phyloP scores from a whole-genome alignment of 2,329 filamentous ascomycete species.

The Fusarium sp. region DNA sequence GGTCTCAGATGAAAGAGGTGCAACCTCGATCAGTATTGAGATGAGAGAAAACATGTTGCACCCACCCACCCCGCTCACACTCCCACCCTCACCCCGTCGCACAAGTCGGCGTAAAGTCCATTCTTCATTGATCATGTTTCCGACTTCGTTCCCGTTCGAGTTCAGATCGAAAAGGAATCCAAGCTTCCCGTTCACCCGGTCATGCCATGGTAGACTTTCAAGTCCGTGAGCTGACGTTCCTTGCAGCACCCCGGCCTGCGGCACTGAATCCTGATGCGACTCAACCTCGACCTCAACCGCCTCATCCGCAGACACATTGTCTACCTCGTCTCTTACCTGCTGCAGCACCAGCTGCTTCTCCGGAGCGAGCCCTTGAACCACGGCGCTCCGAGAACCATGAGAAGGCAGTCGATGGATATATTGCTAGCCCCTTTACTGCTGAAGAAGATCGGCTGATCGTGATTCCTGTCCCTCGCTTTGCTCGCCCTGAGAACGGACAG shows the following conservation, averaged over 20 bases:
- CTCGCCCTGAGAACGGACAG: conserved; percentile 48
- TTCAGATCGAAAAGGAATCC: conserved; percentile 24
- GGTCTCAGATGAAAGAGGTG: conserved; percentile 32
- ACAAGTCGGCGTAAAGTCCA: conserved; percentile 25
- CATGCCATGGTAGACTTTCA: conserved; percentile 45
- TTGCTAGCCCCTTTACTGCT: conserved; percentile 51
- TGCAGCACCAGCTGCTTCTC: conserved; percentile 14
- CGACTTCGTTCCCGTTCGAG: conserved; percentile 27
- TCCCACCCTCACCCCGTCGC: conserved; percentile 33
- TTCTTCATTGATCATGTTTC: conserved; percentile 33
- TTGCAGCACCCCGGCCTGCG: conserved; percentile 42
- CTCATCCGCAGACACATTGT: conserved; percentile 19
- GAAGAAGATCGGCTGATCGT: conserved; percentile 46
- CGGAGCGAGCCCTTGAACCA: conserved; percentile 12
- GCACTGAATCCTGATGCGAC: conserved; percentile 31
- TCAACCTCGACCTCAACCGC: conserved; percentile 23
- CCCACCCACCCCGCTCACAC: conserved; percentile 37
- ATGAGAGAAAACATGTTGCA: conserved; percentile 42
- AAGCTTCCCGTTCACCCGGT: conserved; percentile 31
- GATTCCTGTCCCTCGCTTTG: conserved; percentile 40
- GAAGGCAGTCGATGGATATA: conserved; percentile 8
- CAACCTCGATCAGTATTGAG: conserved; percentile 29
- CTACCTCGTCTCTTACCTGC: conserved; percentile 35
- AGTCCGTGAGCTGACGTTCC: conserved; percentile 46
- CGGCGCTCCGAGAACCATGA: conserved; percentile 23